Conservation (phyloP, 441 rosid genomes). For the Codiaeum variegatum region DNA sequence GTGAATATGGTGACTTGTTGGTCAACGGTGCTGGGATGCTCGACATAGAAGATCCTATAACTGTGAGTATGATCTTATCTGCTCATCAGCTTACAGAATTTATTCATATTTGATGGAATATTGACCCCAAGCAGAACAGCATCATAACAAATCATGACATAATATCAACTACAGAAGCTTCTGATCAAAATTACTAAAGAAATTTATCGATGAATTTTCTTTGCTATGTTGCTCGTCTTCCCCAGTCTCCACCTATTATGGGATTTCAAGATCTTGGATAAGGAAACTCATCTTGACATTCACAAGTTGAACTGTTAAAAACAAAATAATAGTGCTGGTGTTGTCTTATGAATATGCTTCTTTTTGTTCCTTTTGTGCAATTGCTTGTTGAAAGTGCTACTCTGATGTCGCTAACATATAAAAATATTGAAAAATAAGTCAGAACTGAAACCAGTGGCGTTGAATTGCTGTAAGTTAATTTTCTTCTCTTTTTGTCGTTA, state of each 20-base stretch:
- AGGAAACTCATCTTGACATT: neutral
- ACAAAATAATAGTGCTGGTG: neutral
- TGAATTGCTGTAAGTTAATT: neutral
- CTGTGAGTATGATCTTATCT: constrained; percentile 50
- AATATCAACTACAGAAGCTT: constrained; percentile 1
- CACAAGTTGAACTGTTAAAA: neutral
- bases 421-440: neutral
- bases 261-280: neutral
- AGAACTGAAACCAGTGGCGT: neutral
- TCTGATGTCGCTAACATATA: neutral
- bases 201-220: neutral
- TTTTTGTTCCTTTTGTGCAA: neutral
- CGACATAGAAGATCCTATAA: constrained; percentile 77
- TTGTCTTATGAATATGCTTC: neutral
- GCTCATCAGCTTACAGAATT: constrained; percentile 19
- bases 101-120: constrained; percentile 5
- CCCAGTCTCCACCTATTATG: neutral
- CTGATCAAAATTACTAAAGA: neutral
- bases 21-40: constrained; percentile 84
- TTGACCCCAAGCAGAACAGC: neutral
- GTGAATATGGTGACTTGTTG: constrained; percentile 97
- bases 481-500: neutral
- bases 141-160: neutral
- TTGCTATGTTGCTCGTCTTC: neutral
- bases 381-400: constrained; percentile 1